Base-by-base conservation (phyloP, 106 monocot genomes). In the Narthecium ossifragum region DNA sequence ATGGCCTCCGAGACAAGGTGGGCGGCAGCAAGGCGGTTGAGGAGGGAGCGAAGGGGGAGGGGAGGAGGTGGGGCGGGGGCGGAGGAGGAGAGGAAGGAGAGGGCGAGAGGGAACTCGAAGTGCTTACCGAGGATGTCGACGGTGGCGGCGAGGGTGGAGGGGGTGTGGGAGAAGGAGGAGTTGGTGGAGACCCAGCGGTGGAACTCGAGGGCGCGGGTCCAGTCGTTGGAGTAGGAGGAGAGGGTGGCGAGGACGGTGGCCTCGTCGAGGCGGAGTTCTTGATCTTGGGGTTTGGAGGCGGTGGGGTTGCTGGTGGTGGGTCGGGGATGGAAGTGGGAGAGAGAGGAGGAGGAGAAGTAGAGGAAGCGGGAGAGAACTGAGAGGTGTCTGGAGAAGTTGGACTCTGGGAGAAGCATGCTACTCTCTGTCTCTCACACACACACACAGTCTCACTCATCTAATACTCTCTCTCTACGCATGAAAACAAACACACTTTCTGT, bases 71-170 rank as follows among this genome's bases (percentile, higher is more conserved):
- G 45, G 9, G 47, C 51, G 51, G 71, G 34, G 34, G 68, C 31
- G 48, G 46, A 32, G 53, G 51, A 38, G 67, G 40, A 48, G 71
- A 98, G 38, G 61, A 87, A 78, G 57, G 65, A 71, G 63, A 68
- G 64, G 13, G 79, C 77, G 29, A 31, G 70, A 53, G 72, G 59
- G 79, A 98, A 98, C 70, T 90, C 84, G 69, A 90, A 73, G 78
- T 79, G 81, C 73, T 98, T 98, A 23, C 81, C 86, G 67, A 90
- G 96, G 78, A 90, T 66, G 60, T 75, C 77, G 59, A 90, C 57
- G 70, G 62, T 26, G 65, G 47, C 47, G 67, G 86, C 34, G 52
- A 71, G 77, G 65, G 84, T 84, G 60, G 63, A 34, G 27, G 71
- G 36, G 57, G 83, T 74, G 75, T 84, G 84, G 64, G 55, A 20